phyloP scores from a whole-genome alignment of 2,329 filamentous ascomycete genomes.

The Byssochlamys sp. region DNA sequence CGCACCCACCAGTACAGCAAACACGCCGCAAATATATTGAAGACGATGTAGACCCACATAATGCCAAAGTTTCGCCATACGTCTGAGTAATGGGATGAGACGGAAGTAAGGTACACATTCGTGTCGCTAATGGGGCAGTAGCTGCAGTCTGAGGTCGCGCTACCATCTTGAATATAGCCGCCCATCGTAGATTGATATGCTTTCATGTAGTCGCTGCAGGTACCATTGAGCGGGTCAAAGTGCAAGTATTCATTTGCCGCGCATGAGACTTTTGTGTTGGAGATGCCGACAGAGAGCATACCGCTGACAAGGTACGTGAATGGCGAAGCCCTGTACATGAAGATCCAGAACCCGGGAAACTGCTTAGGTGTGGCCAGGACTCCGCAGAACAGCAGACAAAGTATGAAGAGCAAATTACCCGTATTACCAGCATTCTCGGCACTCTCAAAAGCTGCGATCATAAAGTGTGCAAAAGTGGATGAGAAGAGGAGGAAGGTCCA shows the following conservation, averaged over 20 bases:
- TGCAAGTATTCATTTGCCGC: constrained; percentile 24
- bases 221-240: constrained; percentile 42
- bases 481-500: constrained; percentile 62
- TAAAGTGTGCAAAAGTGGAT: constrained; percentile 63
- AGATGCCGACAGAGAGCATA: constrained; percentile 25
- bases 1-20: constrained; percentile 46
- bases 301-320: constrained; percentile 53
- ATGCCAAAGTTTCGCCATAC: constrained; percentile 49
- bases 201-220: constrained; percentile 54
- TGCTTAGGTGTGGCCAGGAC: constrained; percentile 51
- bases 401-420: constrained; percentile 50
- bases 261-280: too few species aligned
- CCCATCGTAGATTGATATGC: constrained; percentile 41
- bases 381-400: constrained; percentile 53
- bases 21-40: constrained; percentile 43
- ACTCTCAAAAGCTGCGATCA: constrained; percentile 59
- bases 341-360: constrained; percentile 65
- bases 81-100: constrained; percentile 36
- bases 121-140: constrained; percentile 33
- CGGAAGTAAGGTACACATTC: constrained; percentile 43
- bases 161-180: constrained; percentile 55
- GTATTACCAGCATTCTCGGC: constrained; percentile 59
- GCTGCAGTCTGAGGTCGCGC: constrained; percentile 49
- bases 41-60: constrained; percentile 43
- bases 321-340: constrained; percentile 62